Evolutionary conservation across 2,329 filamentous ascomycete species (phyloP).

Genomic region (Hymenoscyphus occultus): DNA sequence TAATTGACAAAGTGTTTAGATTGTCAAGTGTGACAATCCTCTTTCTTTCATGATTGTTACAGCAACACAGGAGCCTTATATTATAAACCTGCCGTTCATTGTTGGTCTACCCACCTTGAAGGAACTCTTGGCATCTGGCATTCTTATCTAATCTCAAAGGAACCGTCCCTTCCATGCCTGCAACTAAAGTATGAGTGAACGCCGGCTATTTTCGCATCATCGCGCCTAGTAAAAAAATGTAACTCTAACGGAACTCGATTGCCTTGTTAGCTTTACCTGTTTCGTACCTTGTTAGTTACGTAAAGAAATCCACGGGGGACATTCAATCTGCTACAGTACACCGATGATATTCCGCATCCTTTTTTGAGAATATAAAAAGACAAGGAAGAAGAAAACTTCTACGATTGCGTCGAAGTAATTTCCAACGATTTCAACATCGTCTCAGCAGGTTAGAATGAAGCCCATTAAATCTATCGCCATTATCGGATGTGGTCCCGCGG

Average conservation of each 20-base stretch:
- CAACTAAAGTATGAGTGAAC: not conserved
- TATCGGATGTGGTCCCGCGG: slow-evolving; percentile 59
- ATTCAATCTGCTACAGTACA: not conserved
- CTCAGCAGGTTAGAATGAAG: slow-evolving; percentile 20
- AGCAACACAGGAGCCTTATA: too few species aligned
- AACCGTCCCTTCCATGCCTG: not conserved
- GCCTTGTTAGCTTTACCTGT: not conserved
- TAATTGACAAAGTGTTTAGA: too few species aligned
- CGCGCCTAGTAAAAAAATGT: not conserved
- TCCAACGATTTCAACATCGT: not conserved
- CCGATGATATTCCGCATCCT: not conserved
- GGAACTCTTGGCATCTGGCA: too few species aligned
- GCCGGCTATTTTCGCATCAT: not conserved
- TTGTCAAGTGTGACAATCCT: too few species aligned
- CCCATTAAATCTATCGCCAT: slow-evolving; percentile 48
- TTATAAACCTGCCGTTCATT: too few species aligned
- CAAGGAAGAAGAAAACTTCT: not conserved
- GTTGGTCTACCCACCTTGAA: too few species aligned
- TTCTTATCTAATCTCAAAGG: too few species aligned
- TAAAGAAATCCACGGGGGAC: not conserved
- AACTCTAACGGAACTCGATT: not conserved
- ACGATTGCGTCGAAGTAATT: too few species aligned
- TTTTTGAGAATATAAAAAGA: not conserved
- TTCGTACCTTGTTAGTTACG: not conserved
- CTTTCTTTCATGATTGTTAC: too few species aligned